phyloP scores from a whole-genome alignment of 2,329 filamentous ascomycete species.

The Fusarium brevicatenulatum region DNA sequence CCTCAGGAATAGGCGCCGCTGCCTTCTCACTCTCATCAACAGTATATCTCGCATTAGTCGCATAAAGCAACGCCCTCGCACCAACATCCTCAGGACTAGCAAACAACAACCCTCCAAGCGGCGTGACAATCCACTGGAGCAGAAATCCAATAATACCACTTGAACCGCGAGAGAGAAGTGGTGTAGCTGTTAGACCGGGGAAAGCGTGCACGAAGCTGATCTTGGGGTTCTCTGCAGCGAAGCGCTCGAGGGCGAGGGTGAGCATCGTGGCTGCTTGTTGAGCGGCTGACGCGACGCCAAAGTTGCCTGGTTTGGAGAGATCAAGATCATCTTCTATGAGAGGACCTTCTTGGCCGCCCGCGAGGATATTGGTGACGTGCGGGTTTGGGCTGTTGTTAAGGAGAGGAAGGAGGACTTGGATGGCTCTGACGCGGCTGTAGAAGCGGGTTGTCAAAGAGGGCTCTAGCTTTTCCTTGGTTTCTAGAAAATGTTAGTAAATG shows the following conservation, averaged over 20 bases:
- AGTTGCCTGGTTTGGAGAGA: slow-evolving; percentile 50
- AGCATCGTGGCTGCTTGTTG: slow-evolving; percentile 60
- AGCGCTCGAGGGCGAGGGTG: slow-evolving; percentile 58
- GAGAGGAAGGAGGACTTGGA: slow-evolving; percentile 65
- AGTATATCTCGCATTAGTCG: slow-evolving; percentile 37
- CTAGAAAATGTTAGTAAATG: not conserved
- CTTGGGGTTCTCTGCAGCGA: slow-evolving; percentile 55
- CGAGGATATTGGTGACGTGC: slow-evolving; percentile 62
- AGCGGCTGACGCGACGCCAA: slow-evolving; percentile 51
- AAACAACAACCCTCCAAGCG: slow-evolving; percentile 17
- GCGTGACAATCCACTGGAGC: slow-evolving; percentile 27
- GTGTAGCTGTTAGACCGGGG: slow-evolving; percentile 45
- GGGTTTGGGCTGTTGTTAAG: slow-evolving; percentile 53
- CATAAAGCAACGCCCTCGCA: slow-evolving; percentile 33
- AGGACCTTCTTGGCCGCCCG: slow-evolving; percentile 59
- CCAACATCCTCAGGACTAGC: slow-evolving; percentile 36
- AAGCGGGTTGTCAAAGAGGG: slow-evolving; percentile 62
- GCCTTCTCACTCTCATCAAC: not conserved
- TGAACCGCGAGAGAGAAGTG: slow-evolving; percentile 30
- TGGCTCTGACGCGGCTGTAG: slow-evolving; percentile 67
- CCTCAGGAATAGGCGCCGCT: not conserved
- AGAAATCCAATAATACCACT: slow-evolving; percentile 30
- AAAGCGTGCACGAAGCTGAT: slow-evolving; percentile 51
- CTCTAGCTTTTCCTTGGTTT: slow-evolving; percentile 63
- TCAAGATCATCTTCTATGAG: slow-evolving; percentile 59